Percentiles rank a stretch among this genome's conserved stretches.
Evolutionary conservation across 768 basidiomycete genomes (phyloP).

Genomic region (Multifurca ochricompacta): DNA sequence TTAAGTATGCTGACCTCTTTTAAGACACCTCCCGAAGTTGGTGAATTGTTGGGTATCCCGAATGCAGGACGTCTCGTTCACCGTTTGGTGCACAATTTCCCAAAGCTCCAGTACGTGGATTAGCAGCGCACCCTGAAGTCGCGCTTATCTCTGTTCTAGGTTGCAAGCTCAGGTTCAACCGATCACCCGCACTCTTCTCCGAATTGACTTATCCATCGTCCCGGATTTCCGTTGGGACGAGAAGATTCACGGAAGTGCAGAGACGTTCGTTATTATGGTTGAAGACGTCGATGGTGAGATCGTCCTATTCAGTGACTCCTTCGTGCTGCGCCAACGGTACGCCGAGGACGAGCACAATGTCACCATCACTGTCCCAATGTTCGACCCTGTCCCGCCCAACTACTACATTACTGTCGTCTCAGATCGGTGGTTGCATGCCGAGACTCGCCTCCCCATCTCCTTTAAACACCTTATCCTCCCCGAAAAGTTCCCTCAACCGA

Average conservation of each 20-base stretch:
- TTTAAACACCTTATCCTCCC: slow-evolving; percentile 98
- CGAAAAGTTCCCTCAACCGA: slow-evolving; percentile 91
- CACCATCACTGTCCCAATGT: slow-evolving; percentile 92
- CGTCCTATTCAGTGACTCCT: slow-evolving; percentile 90
- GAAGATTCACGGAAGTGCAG: slow-evolving; percentile 80
- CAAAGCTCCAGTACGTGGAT: slow-evolving; percentile 71
- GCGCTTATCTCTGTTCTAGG: slow-evolving; percentile 30
- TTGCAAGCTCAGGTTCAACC: slow-evolving; percentile 95
- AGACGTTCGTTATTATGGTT: slow-evolving; percentile 89
- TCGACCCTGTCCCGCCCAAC: slow-evolving; percentile 95
- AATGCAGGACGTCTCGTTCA: slow-evolving; percentile 91
- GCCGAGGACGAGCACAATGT: slow-evolving; percentile 92
- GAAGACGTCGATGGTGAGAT: slow-evolving; percentile 98
- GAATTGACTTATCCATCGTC: slow-evolving; percentile 86
- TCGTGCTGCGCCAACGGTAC: slow-evolving; percentile 86
- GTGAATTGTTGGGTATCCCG: slow-evolving; percentile 89
- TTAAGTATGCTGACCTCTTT: background rate
- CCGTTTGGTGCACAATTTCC: slow-evolving; percentile 91
- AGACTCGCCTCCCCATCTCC: slow-evolving; percentile 89
- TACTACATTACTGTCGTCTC: slow-evolving; percentile 95
- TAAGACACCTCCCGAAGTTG: slow-evolving; percentile 79
- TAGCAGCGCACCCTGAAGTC: background rate
- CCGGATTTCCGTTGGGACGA: slow-evolving; percentile 99
- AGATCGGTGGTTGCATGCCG: slow-evolving; percentile 92
- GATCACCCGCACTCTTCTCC: slow-evolving; percentile 86